Evolutionary conservation across 331 rosid genomes (phyloP).

Genomic region (Cydonia oblonga): DNA sequence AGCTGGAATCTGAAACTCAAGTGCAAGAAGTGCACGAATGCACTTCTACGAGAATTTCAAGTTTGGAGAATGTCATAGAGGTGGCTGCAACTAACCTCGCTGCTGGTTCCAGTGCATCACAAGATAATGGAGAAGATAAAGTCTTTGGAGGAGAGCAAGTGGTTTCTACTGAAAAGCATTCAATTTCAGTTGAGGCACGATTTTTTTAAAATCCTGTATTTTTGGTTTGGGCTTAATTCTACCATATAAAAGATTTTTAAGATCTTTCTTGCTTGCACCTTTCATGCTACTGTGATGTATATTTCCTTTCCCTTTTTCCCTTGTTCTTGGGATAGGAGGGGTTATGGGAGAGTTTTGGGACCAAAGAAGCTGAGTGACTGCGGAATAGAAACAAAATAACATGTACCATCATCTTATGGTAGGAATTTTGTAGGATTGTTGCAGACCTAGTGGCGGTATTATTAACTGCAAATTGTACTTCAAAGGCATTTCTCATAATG

Average conservation of each 20-base stretch:
- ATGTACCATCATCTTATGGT: neutral
- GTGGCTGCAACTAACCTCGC: slow-evolving; percentile 25
- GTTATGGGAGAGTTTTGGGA: neutral
- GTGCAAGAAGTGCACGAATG: slow-evolving; percentile 27
- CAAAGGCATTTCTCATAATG: neutral
- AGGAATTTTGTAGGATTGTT: neutral
- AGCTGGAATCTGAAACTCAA: slow-evolving; percentile 25
- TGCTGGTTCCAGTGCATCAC: slow-evolving; percentile 22
- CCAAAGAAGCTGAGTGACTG: neutral
- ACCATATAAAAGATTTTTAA: neutral
- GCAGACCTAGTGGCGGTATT: neutral
- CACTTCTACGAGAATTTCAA: slow-evolving; percentile 8
- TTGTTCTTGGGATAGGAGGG: neutral
- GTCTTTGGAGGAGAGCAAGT: slow-evolving; percentile 37
- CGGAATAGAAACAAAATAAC: neutral
- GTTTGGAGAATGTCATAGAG: slow-evolving; percentile 13
- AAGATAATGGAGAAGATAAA: slow-evolving; percentile 13
- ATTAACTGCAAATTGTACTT: neutral
- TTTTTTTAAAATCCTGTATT: neutral
- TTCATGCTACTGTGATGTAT: neutral
- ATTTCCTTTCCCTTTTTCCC: neutral
- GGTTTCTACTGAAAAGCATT: slow-evolving; percentile 35
- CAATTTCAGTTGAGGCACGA: slow-evolving; percentile 59
- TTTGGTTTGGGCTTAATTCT: neutral
- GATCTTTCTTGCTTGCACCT: neutral